phyloP scores from a whole-genome alignment of 2,329 filamentous ascomycete genomes.

The Sporothrix globosa region DNA sequence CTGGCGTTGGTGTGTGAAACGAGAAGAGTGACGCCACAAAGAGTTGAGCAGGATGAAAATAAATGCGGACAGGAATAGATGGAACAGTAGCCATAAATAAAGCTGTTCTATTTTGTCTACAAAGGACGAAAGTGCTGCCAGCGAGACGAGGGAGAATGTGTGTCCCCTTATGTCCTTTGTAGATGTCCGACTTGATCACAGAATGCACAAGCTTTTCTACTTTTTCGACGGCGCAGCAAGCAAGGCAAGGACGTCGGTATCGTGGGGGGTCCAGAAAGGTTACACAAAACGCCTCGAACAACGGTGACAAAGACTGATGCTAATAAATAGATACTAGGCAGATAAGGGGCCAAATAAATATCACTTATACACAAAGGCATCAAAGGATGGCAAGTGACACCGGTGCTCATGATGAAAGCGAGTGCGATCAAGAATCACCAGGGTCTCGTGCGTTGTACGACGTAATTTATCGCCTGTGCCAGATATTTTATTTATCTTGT shows the following conservation, averaged over 20 bases:
- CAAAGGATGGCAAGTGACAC: background rate
- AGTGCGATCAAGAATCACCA: background rate
- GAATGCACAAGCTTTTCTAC: background rate
- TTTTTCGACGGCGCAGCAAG: background rate
- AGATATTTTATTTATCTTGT: background rate
- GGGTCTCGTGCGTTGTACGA: background rate
- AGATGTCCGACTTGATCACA: background rate
- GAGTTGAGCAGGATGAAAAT: background rate
- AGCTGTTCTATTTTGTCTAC: background rate
- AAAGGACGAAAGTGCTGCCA: background rate
- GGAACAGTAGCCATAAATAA: background rate
- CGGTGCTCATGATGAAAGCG: background rate
- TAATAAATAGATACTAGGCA: background rate
- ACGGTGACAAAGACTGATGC: background rate
- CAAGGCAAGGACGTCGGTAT: background rate
- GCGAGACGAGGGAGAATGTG: background rate
- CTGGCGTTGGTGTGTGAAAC: background rate
- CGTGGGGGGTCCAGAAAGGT: background rate
- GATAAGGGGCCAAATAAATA: background rate
- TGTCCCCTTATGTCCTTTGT: background rate
- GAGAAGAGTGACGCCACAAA: background rate
- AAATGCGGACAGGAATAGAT: background rate
- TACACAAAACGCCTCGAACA: background rate
- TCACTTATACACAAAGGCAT: background rate
- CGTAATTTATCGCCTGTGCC: background rate